These are phyloP conservation scores for Yamadazyma scolyti DNA, from an alignment of 805 yeast genomes.

Conservation along the genomic window DNA sequence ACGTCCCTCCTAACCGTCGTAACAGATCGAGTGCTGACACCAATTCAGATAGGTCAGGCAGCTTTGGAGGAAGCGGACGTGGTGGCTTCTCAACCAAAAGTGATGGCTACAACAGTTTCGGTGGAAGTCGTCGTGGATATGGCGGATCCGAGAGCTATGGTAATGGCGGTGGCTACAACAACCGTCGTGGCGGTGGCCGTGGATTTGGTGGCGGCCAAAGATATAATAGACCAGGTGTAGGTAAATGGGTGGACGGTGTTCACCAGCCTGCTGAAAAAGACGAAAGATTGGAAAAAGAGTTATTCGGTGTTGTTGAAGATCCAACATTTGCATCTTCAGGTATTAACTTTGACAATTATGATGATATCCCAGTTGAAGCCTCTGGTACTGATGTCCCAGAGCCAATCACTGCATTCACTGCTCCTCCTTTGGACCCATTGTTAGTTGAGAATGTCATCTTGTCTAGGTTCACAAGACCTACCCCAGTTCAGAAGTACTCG, in stretches of 20 bases:
- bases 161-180: conserved; percentile 17
- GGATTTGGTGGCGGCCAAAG: conserved; percentile 20
- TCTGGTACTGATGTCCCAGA: conserved; percentile 94
- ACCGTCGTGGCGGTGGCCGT: conserved; percentile 27
- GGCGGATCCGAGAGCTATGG: too few relatives aligned
- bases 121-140: conserved; percentile 21
- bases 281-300: conserved; percentile 66
- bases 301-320: conserved; percentile 80
- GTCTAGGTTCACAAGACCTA: conserved; percentile 92
- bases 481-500: conserved; percentile 94
- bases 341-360: conserved; percentile 97
- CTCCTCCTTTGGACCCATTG: conserved; percentile 87
- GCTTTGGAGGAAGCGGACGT: conserved; percentile 13
- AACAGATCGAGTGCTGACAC: conserved; percentile 12
- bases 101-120: conserved; percentile 16
- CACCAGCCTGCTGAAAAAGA: conserved; percentile 80
- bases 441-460: conserved; percentile 81
- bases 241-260: conserved; percentile 82
- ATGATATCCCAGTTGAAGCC: conserved; percentile 98
- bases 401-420: conserved; percentile 78
- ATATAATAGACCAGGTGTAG: conserved; percentile 53
- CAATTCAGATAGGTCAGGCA: conserved; percentile 8
- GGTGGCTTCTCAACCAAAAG: conserved; percentile 17
- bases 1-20: conserved; percentile 55
- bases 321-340: conserved; percentile 85